A percentile compares a stretch with the other conserved stretches of the same genome.
phyloP scores from a whole-genome alignment of 495 filamentous ascomycete genomes.

The Aspergillus sclerotiicarbonarius region DNA sequence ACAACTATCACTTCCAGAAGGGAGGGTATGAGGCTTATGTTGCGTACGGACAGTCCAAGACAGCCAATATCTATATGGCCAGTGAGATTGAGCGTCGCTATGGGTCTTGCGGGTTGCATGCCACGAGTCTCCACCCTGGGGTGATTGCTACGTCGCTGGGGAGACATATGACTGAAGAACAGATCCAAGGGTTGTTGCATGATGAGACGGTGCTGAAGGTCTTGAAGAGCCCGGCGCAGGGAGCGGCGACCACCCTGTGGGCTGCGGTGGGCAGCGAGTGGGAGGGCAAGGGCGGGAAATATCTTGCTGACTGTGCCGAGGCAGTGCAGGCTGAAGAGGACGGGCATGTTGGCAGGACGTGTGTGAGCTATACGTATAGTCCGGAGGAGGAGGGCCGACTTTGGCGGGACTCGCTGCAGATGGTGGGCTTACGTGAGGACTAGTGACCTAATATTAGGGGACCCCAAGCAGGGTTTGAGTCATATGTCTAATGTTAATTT shows the following conservation, averaged over 20 bases:
- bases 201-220: conserved; percentile 21
- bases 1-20: conserved; percentile 28
- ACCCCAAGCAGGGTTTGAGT: no score
- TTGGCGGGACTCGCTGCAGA: conserved; percentile 44
- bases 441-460: no score
- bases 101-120: conserved; percentile 36
- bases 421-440: conserved; percentile 32
- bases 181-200: conserved; percentile 14
- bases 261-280: conserved; percentile 39
- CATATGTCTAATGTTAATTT: no score
- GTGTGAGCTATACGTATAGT: conserved; percentile 37
- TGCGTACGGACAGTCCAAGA: conserved; percentile 35
- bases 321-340: conserved; percentile 19
- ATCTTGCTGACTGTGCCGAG: conserved; percentile 35
- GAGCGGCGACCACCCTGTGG: conserved; percentile 41
- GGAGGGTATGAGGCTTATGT: conserved; percentile 27
- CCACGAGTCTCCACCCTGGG: conserved; percentile 38
- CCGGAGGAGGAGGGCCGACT: conserved; percentile 36
- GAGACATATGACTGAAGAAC: conserved; percentile 12
- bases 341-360: conserved; percentile 20
- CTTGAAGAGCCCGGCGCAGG: conserved; percentile 34
- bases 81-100: conserved; percentile 41
- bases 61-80: conserved; percentile 36
- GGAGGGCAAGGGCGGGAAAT: conserved; percentile 39
- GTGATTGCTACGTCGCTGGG: conserved; percentile 24